phyloP scores from a whole-genome alignment of 805 yeast species.

The Candida maris region DNA sequence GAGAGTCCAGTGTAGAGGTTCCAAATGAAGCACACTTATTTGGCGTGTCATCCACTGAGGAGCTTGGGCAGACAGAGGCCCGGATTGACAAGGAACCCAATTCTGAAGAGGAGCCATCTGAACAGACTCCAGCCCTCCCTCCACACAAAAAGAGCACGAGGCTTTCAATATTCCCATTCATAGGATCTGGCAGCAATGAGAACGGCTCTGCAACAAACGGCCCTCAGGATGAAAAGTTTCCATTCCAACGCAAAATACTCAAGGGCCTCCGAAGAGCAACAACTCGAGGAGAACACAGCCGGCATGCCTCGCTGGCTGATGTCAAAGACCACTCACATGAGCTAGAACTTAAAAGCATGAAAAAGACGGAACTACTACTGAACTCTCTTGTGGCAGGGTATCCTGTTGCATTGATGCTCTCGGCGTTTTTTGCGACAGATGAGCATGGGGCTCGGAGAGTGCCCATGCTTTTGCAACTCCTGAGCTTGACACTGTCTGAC shows the following conservation, averaged over 20 bases:
- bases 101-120: conserved; percentile 1
- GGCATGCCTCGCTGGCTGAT: conserved; percentile 10
- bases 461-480: conserved; percentile 71
- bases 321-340: conserved; percentile 16
- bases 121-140: conserved; percentile 3
- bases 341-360: conserved; percentile 22
- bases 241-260: conserved; percentile 17
- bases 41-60: conserved; percentile 6
- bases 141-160: conserved; percentile 9
- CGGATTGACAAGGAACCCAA: conserved; percentile 2
- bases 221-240: conserved; percentile 13
- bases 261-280: conserved; percentile 19
- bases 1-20: conserved; percentile 6
- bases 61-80: conserved; percentile 8
- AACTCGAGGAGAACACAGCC: conserved; percentile 11
- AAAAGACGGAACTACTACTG: conserved; percentile 34
- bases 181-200: conserved; percentile 3
- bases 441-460: conserved; percentile 76
- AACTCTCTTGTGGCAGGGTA: conserved; percentile 59
- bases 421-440: conserved; percentile 71
- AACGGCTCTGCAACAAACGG: not conserved
- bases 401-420: conserved; percentile 71
- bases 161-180: conserved; percentile 17
- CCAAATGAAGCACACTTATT: conserved; percentile 3
- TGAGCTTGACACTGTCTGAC: conserved; percentile 62